phyloP scores from a whole-genome alignment of 257 asterid genomes.

The Solanum pimpinellifolium region DNA sequence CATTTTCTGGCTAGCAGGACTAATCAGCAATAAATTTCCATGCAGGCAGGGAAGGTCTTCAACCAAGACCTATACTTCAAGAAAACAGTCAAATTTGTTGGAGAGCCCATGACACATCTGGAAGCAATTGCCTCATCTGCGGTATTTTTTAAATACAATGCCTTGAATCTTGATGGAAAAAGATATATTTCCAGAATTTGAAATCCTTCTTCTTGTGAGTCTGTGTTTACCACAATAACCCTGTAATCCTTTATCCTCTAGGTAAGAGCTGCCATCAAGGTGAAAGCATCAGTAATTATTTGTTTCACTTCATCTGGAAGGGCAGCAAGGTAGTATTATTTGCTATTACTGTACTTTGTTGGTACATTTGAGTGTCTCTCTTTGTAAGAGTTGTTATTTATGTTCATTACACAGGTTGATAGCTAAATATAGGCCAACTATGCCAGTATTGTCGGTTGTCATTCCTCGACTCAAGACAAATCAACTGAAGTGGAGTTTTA shows the following conservation, averaged over 20 bases:
- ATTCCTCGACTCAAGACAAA: constrained; percentile 92
- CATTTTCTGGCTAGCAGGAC: neutral
- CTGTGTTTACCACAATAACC: neutral
- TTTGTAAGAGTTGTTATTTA: neutral
- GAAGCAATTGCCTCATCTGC: constrained; percentile 93
- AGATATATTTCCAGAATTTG: neutral
- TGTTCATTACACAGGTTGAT: constrained; percentile 43
- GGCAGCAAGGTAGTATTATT: constrained; percentile 59
- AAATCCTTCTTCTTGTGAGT: neutral
- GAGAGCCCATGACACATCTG: constrained; percentile 87
- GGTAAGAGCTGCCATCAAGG: constrained; percentile 96
- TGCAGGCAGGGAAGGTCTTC: constrained; percentile 85
- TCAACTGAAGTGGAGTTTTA: constrained; percentile 83
- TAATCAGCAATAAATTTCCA: neutral
- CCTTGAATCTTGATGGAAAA: neutral
- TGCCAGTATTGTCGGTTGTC: constrained; percentile 88
- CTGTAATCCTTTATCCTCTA: constrained; percentile 2
- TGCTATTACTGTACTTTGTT: neutral
- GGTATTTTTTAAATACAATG: constrained; percentile 16
- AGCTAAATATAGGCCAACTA: constrained; percentile 89
- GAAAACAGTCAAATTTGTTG: constrained; percentile 54
- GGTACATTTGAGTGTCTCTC: neutral
- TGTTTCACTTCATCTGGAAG: constrained; percentile 92
- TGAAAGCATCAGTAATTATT: constrained; percentile 86
- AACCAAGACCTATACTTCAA: constrained; percentile 81